Conservation (phyloP, 495 filamentous ascomycete genomes). For the Physcia stellaris region DNA sequence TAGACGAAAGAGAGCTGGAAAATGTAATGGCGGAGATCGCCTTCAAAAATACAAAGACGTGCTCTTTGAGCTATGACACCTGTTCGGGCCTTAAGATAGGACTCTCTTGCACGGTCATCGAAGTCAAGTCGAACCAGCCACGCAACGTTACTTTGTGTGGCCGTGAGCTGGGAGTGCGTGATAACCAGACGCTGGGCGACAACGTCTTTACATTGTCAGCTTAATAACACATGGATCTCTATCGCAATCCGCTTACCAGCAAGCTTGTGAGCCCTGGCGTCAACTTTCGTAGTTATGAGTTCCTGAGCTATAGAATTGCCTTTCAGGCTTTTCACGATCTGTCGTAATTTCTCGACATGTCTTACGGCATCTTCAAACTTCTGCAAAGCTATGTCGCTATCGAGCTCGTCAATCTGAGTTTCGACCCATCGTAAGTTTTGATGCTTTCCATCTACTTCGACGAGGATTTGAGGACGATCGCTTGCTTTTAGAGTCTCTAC, state of each 20-base stretch:
- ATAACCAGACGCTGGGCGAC: conserved; percentile 62
- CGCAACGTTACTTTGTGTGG: conserved; percentile 58
- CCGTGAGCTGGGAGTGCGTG: conserved; percentile 52
- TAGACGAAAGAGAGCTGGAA: conserved; percentile 94
- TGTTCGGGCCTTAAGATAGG: conserved; percentile 66
- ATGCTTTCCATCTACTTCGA: conserved; percentile 93
- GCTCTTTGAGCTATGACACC: conserved; percentile 66
- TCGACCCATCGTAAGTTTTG: conserved; percentile 94
- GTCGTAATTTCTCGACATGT: conserved; percentile 68
- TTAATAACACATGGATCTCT: background rate
- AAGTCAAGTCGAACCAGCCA: conserved; percentile 82
- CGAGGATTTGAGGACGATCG: conserved; percentile 57
- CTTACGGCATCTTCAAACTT: conserved; percentile 73
- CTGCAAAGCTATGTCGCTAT: conserved; percentile 89
- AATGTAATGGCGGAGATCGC: conserved; percentile 80
- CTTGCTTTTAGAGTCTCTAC: conserved; percentile 54
- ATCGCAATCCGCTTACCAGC: conserved; percentile 28
- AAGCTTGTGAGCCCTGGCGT: conserved; percentile 70
- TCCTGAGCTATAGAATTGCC: conserved; percentile 76
- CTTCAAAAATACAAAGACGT: conserved; percentile 86
- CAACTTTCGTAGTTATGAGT: conserved; percentile 76
- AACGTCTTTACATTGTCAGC: conserved; percentile 18
- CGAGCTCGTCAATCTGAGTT: conserved; percentile 85
- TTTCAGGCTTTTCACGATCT: conserved; percentile 63
- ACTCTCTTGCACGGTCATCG: conserved; percentile 76